Base-by-base conservation (phyloP, 495 filamentous ascomycete genomes). In the Astrocystis sublimbata region DNA sequence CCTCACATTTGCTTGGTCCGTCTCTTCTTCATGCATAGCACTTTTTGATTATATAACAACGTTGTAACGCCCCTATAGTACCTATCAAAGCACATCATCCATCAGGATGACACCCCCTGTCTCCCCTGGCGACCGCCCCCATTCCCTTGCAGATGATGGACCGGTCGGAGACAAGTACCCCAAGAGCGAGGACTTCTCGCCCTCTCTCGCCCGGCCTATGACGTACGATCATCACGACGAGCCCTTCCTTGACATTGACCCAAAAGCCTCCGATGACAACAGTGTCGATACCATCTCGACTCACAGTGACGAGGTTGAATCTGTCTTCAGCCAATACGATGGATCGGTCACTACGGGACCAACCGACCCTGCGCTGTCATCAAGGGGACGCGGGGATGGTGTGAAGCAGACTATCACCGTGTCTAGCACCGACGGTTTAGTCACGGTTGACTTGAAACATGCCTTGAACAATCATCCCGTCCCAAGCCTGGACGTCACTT, bases 331-430 rank as follows among this genome's bases (percentile, higher is more conserved):
- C 19, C 41, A 12, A 43, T 13, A 43, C 4, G 19, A 43, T n/a
- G 41, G 19, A 5, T 43, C 41, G 41, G 41, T 7, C 19, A n/a
- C n/a, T 43, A 43, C 41, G 41, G 38, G 46, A 38, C 15, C 45
- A 4, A 51, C 67, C 41, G 64, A 66, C 13, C 33, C 55, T 41
- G 63, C 68, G 15, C 54, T 69, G 23, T 51, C 53, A 54, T 65
- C 53, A 45, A 38, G 51, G 41, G 41, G 41, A n/a, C 6, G n/a
- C 41, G 15, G 19, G 41, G n/a, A n/a, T 4, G 15, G 19, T 6
- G 41, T 8, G n/a, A 43, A 43, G 41, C 9, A 43, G 41, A 43
- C 41, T 6, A 43, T 43, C 41, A 43, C 41, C n/a, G 41, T 43
- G 9, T 43, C 41, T 43, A 43, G 41, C 15, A 5, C 4, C 41